Conservation (phyloP, 768 basidiomycete species). For the Lactifluus pinguis region DNA sequence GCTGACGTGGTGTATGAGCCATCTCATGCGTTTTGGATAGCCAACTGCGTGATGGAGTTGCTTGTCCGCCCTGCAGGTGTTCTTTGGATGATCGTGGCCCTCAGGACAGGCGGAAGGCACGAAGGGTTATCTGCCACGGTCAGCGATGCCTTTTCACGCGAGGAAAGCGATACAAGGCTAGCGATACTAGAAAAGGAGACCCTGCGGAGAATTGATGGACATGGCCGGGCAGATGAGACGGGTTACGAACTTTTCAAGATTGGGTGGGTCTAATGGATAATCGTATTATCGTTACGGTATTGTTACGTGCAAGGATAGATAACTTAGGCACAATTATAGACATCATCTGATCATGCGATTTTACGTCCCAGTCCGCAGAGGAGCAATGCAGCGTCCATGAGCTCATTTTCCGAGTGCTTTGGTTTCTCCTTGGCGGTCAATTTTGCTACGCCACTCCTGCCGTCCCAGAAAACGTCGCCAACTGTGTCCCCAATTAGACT, state of each 20-base stretch:
- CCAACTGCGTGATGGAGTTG: slow-evolving; percentile 44
- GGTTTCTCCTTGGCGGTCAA: background rate
- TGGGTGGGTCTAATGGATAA: slow-evolving; percentile 42
- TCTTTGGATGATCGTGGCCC: slow-evolving; percentile 68
- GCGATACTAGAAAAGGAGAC: slow-evolving; percentile 40
- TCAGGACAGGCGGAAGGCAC: slow-evolving; percentile 56
- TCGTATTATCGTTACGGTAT: background rate
- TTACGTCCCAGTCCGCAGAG: slow-evolving; percentile 15
- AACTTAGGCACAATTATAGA: slow-evolving; percentile 9
- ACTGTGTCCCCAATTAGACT: slow-evolving; percentile 14
- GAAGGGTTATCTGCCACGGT: slow-evolving; percentile 51
- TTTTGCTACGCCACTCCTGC: background rate
- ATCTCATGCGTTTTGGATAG: slow-evolving; percentile 61
- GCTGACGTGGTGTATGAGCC: slow-evolving; percentile 77
- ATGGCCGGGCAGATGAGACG: slow-evolving; percentile 61
- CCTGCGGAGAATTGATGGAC: slow-evolving; percentile 40
- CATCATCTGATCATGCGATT: slow-evolving; percentile 29
- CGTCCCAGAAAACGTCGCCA: slow-evolving; percentile 1
- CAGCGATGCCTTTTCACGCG: slow-evolving; percentile 39
- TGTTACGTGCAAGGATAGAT: slow-evolving; percentile 27
- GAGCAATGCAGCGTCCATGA: slow-evolving; percentile 12
- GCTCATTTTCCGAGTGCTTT: slow-evolving; percentile 1
- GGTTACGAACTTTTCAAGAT: slow-evolving; percentile 64
- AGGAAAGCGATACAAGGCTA: slow-evolving; percentile 25
- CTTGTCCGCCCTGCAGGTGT: slow-evolving; percentile 36